A percentile compares a stretch with the other conserved stretches of the same genome.
Evolutionary conservation across 257 asterid species (phyloP).

Genomic region (Rhazya stricta): DNA sequence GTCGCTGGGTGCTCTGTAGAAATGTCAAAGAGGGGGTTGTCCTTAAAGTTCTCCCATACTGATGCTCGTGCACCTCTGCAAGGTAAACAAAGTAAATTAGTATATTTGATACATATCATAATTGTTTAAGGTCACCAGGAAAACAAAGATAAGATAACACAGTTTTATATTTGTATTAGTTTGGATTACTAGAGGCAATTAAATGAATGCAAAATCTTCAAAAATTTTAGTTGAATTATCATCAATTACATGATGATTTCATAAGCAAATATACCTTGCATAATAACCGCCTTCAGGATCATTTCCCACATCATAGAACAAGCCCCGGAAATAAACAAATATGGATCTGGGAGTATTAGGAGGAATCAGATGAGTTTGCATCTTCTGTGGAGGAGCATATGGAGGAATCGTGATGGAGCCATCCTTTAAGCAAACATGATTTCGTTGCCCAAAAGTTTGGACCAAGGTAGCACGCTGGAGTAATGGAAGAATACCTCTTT

Average conservation of each 20-base stretch:
- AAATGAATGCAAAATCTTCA: background rate
- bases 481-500: constrained; percentile 76
- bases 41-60: constrained; percentile 87
- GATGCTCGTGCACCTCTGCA: constrained; percentile 93
- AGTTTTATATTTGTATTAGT: background rate
- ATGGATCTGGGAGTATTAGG: constrained; percentile 85
- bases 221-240: background rate
- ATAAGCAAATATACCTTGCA: constrained; percentile 47
- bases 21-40: constrained; percentile 83
- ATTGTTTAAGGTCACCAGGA: background rate
- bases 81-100: background rate
- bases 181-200: background rate
- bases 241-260: background rate
- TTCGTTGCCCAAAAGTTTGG: constrained; percentile 87
- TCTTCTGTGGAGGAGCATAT: constrained; percentile 90
- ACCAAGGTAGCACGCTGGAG: constrained; percentile 84
- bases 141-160: background rate
- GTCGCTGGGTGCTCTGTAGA: constrained; percentile 85
- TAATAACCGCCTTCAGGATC: constrained; percentile 95
- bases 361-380: constrained; percentile 83
- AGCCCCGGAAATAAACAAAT: constrained; percentile 85
- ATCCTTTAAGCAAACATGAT: constrained; percentile 81
- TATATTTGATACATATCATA: background rate
- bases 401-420: constrained; percentile 85
- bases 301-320: constrained; percentile 74